Evolutionary conservation across 2,329 filamentous ascomycete genomes (phyloP).

Genomic region (Volutella citrinella): DNA sequence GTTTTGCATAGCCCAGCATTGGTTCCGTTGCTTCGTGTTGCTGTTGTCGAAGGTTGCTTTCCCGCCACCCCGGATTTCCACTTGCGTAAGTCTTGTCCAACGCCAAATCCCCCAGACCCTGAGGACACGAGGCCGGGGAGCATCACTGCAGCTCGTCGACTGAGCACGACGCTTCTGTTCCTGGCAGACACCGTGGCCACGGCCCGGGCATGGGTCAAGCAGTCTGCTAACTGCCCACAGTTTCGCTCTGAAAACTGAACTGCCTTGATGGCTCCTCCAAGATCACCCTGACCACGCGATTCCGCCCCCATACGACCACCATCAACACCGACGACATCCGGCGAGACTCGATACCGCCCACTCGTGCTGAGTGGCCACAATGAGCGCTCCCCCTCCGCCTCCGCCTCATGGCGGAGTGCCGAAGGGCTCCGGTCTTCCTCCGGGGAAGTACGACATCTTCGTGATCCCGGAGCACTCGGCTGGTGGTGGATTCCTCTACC

Average conservation of each 20-base stretch:
- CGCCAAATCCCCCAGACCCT: conserved; percentile 10
- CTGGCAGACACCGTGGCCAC: conserved; percentile 3
- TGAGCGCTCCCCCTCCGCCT: conserved; percentile 70
- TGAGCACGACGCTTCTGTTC: conserved; percentile 2
- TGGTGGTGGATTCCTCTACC: conserved; percentile 85
- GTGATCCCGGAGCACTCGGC: conserved; percentile 90
- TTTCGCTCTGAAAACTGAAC: conserved; percentile 9
- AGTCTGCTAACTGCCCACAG: conserved; percentile 16
- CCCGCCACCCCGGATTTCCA: conserved; percentile 20
- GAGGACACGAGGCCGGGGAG: conserved; percentile 1
- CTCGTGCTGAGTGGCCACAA: conserved; percentile 27
- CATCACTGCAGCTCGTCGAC: conserved; percentile 14
- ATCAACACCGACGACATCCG: no score
- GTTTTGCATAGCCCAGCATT: conserved; percentile 12
- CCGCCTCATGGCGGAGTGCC: conserved; percentile 82
- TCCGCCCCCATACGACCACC: no score
- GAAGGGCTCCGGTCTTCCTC: conserved; percentile 68
- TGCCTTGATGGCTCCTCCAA: conserved; percentile 29
- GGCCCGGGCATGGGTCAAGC: conserved; percentile 2
- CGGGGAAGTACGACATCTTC: conserved; percentile 96
- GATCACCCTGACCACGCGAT: no score
- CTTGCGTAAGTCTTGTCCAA: conserved; percentile 21
- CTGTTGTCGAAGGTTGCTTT: conserved; percentile 28
- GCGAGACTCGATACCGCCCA: no score
- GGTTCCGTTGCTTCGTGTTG: conserved; percentile 13